Base-by-base conservation (phyloP, 768 basidiomycete species). In the Collybiopsis confluens region DNA sequence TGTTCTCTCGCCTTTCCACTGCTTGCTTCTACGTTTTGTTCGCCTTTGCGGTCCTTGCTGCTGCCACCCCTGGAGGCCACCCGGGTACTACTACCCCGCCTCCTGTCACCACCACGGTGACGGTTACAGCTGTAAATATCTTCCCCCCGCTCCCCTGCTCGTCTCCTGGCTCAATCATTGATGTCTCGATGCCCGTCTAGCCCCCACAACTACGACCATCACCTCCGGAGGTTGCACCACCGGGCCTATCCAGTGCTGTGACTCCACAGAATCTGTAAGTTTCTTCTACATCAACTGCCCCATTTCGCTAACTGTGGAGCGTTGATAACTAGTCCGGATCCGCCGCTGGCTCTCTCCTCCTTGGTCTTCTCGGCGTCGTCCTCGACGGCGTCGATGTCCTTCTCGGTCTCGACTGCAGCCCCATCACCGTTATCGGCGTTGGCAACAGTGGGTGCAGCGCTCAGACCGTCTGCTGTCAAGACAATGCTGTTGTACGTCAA, bases 281-380 rank as follows among this genome's bases (percentile, higher is more conserved):
- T 13, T 43, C 33, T 27, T 6, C 46, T 10, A 4, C 28, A n/a
- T 4, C 11, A 18, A 23, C 24, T 20, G 26, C 20, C 2, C 20
- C 44, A 47, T 33, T 33, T 33, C 13, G 30, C 30, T 33, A 33
- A 16, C 18, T 36, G 4, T 18, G 11, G n/a, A 11, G 11, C 16
- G 15, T 30, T 15, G 20, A 20, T 28, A 20, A 11, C 23, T 42
- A 42, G 41, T 6, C 41, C n/a, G 23, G n/a, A 5, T 42, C 41
- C 23, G n/a, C 41, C n/a, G n/a, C n/a, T 7, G 41, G 41, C 23
- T 42, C 41, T 21, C 45, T 50, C 24, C 48, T 50, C 26, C 33
- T 50, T 7, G 48, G 48, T 33, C 48, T 50, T 38, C 36, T 50
- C 15, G 48, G 48, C 4, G 20, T 50, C 20, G 33, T 50, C 4